Evolutionary conservation across 208 protist species (phyloP).

Genomic region (Leishmania aethiopica): DNA sequence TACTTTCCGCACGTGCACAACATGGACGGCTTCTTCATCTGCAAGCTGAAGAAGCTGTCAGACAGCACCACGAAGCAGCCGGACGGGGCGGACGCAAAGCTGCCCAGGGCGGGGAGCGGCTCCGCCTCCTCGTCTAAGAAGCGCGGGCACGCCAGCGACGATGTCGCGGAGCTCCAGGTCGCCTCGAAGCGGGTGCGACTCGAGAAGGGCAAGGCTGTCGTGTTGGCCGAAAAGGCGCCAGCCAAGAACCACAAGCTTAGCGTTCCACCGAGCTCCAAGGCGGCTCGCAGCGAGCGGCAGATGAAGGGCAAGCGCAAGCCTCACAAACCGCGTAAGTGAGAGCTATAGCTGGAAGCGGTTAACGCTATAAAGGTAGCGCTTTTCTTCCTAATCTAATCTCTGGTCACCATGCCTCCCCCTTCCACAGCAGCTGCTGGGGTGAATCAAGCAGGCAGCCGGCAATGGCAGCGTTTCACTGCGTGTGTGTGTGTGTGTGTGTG

Average conservation of each 20-base stretch:
- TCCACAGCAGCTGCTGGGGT: background rate
- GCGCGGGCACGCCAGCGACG: background rate
- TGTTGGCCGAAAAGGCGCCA: conserved; percentile 4
- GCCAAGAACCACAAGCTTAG: conserved; percentile 32
- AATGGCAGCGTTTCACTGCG: background rate
- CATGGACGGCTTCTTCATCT: conserved; percentile 99
- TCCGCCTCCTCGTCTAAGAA: background rate
- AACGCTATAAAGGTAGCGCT: background rate
- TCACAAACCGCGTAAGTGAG: conserved; percentile 1
- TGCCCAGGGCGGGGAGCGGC: background rate
- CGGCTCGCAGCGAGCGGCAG: background rate
- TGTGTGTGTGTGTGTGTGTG: background rate
- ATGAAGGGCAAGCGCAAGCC: background rate
- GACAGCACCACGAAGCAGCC: conserved; percentile 25
- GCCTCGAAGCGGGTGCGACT: conserved; percentile 18
- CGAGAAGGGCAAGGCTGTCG: conserved; percentile 16
- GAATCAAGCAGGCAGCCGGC: background rate
- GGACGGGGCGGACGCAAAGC: background rate
- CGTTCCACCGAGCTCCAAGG: conserved; percentile 35
- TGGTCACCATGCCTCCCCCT: background rate
- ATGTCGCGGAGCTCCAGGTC: background rate
- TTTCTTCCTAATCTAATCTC: background rate
- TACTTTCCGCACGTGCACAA: conserved; percentile 99
- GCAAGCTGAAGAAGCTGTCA: conserved; percentile 96
- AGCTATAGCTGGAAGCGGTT: background rate